Conservation (phyloP, 441 rosid species). For the Syzygium syzygioides region DNA sequence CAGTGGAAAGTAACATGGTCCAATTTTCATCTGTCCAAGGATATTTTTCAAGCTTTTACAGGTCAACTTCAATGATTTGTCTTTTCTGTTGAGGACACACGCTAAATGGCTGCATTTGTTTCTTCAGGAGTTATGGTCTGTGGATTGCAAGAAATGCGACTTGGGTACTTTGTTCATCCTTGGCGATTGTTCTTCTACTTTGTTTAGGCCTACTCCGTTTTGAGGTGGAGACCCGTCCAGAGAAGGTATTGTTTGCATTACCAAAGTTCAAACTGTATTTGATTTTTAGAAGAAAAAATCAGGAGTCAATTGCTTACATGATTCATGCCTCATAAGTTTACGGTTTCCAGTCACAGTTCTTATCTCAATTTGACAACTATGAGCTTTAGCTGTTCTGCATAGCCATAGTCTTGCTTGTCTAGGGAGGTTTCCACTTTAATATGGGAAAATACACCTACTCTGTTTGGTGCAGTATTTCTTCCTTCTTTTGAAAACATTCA, state of each 20-base stretch:
- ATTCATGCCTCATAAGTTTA: background rate
- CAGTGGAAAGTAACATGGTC: constrained; percentile 20
- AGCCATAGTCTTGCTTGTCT: background rate
- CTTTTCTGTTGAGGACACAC: background rate
- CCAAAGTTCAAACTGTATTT: background rate
- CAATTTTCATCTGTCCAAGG: constrained; percentile 51
- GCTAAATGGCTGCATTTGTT: constrained; percentile 15
- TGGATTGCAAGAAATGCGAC: constrained; percentile 62
- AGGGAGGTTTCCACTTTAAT: background rate
- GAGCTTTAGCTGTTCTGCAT: background rate
- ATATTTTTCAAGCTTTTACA: constrained; percentile 51
- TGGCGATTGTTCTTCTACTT: constrained; percentile 50
- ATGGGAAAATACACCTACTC: background rate
- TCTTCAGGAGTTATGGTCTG: constrained; percentile 45
- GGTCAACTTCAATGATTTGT: constrained; percentile 21
- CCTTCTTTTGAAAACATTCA: background rate
- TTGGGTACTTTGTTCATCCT: constrained; percentile 43
- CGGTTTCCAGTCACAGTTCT: background rate
- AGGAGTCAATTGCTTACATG: background rate
- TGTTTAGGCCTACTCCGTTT: constrained; percentile 47
- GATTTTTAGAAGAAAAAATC: background rate
- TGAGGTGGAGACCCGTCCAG: constrained; percentile 66
- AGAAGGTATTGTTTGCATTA: constrained; percentile 37
- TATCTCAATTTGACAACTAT: background rate
- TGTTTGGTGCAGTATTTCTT: background rate